Conservation (phyloP, 2,329 filamentous ascomycete species). For the Tricladium varicosporioides region DNA sequence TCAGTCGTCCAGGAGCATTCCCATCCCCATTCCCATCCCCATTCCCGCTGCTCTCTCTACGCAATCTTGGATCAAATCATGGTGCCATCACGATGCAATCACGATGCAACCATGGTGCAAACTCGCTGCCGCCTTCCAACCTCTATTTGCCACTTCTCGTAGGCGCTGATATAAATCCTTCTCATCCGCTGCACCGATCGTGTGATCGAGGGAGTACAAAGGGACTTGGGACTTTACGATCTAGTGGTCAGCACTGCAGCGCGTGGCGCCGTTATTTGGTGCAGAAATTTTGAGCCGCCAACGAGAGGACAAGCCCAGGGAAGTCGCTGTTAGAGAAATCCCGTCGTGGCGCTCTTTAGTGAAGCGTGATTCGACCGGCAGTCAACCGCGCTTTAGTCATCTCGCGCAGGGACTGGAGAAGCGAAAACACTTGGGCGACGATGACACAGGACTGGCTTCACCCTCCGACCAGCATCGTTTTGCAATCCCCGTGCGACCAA, state of each 20-base stretch:
- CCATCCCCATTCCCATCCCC: too few species aligned
- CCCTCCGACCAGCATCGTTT: not conserved
- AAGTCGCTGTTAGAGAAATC: not conserved
- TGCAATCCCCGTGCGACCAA: not conserved
- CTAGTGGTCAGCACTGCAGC: not conserved
- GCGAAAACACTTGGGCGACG: not conserved
- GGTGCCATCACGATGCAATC: too few species aligned
- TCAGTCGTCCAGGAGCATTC: too few species aligned
- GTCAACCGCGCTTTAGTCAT: not conserved
- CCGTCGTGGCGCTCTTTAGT: not conserved
- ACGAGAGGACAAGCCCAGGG: not conserved
- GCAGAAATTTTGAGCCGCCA: not conserved
- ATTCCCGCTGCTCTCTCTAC: too few species aligned
- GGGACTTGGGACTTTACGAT: not conserved
- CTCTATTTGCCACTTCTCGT: too few species aligned
- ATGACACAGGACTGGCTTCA: not conserved
- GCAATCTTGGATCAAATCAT: too few species aligned
- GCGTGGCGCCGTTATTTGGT: slow-evolving; percentile 1
- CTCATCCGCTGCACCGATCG: not conserved
- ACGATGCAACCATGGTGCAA: too few species aligned
- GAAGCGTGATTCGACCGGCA: not conserved
- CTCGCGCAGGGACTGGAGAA: not conserved
- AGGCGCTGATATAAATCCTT: too few species aligned
- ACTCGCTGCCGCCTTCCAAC: too few species aligned
- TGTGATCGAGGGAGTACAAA: not conserved